Conservation (phyloP, 768 basidiomycete species). For the Rossbeevera mucosa region DNA sequence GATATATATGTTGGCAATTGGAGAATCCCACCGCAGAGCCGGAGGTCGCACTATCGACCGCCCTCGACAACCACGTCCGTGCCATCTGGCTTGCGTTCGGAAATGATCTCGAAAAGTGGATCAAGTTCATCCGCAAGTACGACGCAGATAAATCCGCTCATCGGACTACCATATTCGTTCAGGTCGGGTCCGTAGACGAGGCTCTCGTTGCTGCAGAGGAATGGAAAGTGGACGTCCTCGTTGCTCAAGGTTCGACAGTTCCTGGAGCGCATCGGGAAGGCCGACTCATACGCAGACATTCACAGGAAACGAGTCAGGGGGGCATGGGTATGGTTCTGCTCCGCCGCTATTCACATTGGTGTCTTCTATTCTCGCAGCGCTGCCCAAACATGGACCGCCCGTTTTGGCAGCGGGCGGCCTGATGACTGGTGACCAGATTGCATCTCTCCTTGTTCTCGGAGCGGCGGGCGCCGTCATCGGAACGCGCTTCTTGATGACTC, state of each 20-base stretch:
- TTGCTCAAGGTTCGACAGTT: constrained; percentile 62
- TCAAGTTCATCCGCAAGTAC: constrained; percentile 52
- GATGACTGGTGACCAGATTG: constrained; percentile 58
- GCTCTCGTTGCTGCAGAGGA: constrained; percentile 54
- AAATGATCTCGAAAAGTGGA: constrained; percentile 52
- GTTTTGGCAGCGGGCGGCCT: constrained; percentile 76
- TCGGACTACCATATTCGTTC: constrained; percentile 57
- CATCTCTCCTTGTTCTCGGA: constrained; percentile 61
- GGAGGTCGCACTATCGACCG: constrained; percentile 41
- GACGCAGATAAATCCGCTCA: constrained; percentile 40
- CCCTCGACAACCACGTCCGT: constrained; percentile 51
- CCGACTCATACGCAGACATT: constrained; percentile 1
- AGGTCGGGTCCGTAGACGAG: constrained; percentile 57
- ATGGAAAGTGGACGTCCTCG: constrained; percentile 71
- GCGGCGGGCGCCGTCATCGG: constrained; percentile 67
- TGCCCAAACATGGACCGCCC: constrained; percentile 42
- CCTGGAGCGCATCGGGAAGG: not conserved
- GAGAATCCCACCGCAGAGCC: constrained; percentile 44
- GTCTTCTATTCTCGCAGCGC: constrained; percentile 45
- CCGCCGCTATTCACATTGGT: constrained; percentile 60
- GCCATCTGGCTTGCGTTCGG: constrained; percentile 80
- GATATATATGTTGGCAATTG: constrained; percentile 68
- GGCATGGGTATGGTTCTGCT: constrained; percentile 59
- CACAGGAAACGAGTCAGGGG: constrained; percentile 74
- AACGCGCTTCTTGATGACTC: constrained; percentile 68